Evolutionary conservation across 257 asterid species (phyloP).

Genomic region (Scutellaria minor): DNA sequence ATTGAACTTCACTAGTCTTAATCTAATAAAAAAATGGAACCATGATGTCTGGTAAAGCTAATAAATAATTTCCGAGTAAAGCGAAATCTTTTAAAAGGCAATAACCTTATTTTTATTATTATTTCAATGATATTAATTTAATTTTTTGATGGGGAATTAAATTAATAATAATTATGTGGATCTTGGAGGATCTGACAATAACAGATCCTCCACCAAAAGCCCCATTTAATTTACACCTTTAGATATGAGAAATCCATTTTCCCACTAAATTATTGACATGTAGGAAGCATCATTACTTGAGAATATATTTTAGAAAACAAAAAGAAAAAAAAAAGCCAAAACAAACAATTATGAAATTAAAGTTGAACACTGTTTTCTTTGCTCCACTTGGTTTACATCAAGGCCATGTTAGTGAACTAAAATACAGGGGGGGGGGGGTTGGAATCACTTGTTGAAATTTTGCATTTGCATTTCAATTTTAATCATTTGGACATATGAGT

Average conservation of each 20-base stretch:
- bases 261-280: constrained; percentile 42
- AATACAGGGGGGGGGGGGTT: too few relatives aligned
- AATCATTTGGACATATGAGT: too few relatives aligned
- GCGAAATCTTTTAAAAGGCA: constrained; percentile 27
- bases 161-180: constrained; percentile 27
- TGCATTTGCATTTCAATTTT: background rate
- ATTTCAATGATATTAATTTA: constrained; percentile 13
- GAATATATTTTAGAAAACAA: background rate
- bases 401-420: background rate
- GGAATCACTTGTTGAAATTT: too few relatives aligned
- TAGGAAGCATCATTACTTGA: constrained; percentile 21
- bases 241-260: constrained; percentile 28
- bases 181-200: constrained; percentile 44
- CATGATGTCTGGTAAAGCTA: background rate
- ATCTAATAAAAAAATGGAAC: constrained; percentile 12
- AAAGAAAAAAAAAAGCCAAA: background rate
- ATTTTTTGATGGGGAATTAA: constrained; percentile 7
- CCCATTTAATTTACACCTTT: constrained; percentile 20
- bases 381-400: background rate
- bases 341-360: background rate
- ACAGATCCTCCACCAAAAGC: constrained; percentile 43
- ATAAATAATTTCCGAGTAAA: constrained; percentile 4
- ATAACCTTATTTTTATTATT: background rate
- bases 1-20: constrained; percentile 5
- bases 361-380: background rate